Conservation (phyloP, 83 land plant species). For the Diphasiastrum complanatum region DNA sequence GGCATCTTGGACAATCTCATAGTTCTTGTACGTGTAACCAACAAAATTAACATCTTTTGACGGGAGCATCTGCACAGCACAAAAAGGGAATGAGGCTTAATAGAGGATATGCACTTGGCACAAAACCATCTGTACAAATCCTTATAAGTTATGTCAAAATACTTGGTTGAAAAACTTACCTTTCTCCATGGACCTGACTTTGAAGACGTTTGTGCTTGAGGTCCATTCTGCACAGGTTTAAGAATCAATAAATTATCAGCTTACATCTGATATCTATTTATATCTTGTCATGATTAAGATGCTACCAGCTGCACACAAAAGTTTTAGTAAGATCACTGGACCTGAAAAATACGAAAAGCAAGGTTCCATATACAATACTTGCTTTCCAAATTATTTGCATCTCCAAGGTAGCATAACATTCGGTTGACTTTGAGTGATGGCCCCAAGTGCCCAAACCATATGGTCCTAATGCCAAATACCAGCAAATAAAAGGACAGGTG, state of each 20-base stretch:
- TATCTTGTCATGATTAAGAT: too few species aligned
- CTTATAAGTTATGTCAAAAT: not conserved
- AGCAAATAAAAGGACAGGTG: too few species aligned
- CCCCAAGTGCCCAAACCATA: too few species aligned
- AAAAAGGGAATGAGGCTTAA: not conserved
- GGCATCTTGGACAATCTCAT: conserved; percentile 48
- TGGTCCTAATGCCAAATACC: too few species aligned
- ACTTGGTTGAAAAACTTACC: conserved; percentile 21
- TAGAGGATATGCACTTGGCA: not conserved
- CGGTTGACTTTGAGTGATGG: too few species aligned
- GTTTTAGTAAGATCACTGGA: too few species aligned
- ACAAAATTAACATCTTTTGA: conserved; percentile 57
- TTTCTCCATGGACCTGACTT: conserved; percentile 61
- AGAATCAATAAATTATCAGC: not conserved
- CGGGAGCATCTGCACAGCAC: conserved; percentile 42
- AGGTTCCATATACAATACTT: too few species aligned
- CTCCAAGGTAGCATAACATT: too few species aligned
- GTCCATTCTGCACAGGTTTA: conserved; percentile 28
- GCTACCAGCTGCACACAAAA: too few species aligned
- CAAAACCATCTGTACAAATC: not conserved
- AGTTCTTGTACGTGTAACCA: conserved; percentile 63
- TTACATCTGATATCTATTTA: not conserved
- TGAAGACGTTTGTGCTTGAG: conserved; percentile 31
- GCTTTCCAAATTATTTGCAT: too few species aligned
- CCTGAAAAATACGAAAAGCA: too few species aligned